Evolutionary conservation across 2,329 filamentous ascomycete species (phyloP).

Genomic region (Lasiodiplodia theobromae): DNA sequence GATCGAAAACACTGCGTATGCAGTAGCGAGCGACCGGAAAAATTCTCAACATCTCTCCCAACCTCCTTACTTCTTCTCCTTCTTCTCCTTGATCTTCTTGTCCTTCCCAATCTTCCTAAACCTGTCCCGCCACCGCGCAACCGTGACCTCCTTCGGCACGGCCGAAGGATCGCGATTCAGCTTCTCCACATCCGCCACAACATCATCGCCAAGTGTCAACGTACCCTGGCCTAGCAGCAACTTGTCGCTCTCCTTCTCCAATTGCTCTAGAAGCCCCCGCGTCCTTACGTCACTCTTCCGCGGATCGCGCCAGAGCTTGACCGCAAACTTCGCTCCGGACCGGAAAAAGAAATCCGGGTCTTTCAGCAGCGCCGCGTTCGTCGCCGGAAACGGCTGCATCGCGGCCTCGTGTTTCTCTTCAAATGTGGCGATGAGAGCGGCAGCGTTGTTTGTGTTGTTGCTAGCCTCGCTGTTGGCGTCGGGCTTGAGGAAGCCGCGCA

Average conservation of each 20-base stretch:
- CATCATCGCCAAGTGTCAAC: neutral
- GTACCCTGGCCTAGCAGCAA: neutral
- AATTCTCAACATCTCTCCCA: too few relatives aligned
- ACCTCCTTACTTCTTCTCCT: too few relatives aligned
- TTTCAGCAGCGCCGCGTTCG: slow-evolving; percentile 32
- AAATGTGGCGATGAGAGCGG: slow-evolving; percentile 40
- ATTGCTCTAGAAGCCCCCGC: neutral
- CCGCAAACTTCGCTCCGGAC: neutral
- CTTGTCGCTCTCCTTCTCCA: neutral
- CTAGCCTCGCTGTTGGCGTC: neutral
- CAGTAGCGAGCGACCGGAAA: too few relatives aligned
- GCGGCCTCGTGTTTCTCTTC: slow-evolving; percentile 45
- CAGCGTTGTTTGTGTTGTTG: too few relatives aligned
- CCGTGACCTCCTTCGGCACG: neutral
- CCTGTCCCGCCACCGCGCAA: slow-evolving; percentile 4
- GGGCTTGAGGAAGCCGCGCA: too few relatives aligned
- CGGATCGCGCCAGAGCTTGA: neutral
- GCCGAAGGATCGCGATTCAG: slow-evolving; percentile 19
- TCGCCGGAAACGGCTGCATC: slow-evolving; percentile 48
- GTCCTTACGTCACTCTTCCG: neutral
- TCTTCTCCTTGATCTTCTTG: too few relatives aligned
- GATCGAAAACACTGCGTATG: too few relatives aligned
- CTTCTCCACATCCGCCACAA: slow-evolving; percentile 15
- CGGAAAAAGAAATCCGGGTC: neutral
- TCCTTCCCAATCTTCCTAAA: slow-evolving; percentile 2